Evolutionary conservation across 768 basidiomycete species (phyloP), one percentile per base, ranked within the genome.

Genomic region (Tricholoma bakamatsutake): DNA sequence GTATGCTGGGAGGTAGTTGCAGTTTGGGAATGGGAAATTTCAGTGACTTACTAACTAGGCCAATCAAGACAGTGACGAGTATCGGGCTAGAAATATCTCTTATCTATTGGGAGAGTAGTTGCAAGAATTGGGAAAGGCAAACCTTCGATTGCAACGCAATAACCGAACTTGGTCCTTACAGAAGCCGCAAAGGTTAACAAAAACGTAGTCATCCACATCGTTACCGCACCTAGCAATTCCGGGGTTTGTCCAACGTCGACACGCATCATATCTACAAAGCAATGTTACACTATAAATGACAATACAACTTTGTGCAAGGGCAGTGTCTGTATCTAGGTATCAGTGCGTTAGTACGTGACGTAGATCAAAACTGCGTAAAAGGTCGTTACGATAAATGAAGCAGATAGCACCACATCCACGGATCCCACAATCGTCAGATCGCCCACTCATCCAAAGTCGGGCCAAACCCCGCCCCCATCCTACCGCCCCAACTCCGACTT

Each of bases 371-470:
- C 28, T 46, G 43, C 43, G 47, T 49, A 27, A 39, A 9, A 18
- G n/a, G 17, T 56, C 46, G 49, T 56, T 43, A 35, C 47, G 33
- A 42, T 45, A 24, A 12, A 13, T 45, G 15, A 55, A 35, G 33
- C 30, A 21, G 30, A 39, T 37, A 52, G 15, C 24, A 30, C 15
- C 15, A 15, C 52, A 34, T 46, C 17, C 24, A 24, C 31, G 17
- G 0, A 46, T 35, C 30, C 15, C n/a, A 54, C 17, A n/a, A 28
- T 28, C 27, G 2, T 71, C 73, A 82, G 48, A 82, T 67, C 39
- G 76, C 76, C 84, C 84, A 85, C 33, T 85, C 85, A 59, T 83
- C 84, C 54, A 73, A 55, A 11, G 69, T 71, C 39, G 67, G 63
- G 47, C 71, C 71, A 62, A 65, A 69, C 18, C 70, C 68, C 34